These are phyloP conservation scores for Acorus gramineus DNA, from an alignment of 106 monocot genomes.

Conservation along the genomic window DNA sequence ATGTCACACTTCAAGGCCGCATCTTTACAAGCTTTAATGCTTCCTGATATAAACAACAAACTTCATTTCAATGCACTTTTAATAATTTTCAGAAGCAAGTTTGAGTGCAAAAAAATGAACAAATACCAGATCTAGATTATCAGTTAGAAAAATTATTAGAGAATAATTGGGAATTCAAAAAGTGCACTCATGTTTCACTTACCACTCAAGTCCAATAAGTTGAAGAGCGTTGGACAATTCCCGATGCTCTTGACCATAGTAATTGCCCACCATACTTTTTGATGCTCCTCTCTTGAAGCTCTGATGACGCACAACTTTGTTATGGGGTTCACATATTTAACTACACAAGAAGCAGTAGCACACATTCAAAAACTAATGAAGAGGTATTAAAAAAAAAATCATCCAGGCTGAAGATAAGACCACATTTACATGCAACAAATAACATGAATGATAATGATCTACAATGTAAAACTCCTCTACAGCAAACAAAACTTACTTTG, in stretches of 20 bases:
- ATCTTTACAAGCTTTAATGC: constrained; percentile 48
- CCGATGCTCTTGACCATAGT: constrained; percentile 76
- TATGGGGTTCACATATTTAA: constrained; percentile 69
- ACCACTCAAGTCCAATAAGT: constrained; percentile 42
- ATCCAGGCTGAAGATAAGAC: too few species aligned
- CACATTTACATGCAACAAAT: too few species aligned
- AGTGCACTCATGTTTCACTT: constrained; percentile 1
- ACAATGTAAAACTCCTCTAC: neutral
- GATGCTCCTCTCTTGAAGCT: constrained; percentile 57
- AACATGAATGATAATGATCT: neutral
- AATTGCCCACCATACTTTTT: constrained; percentile 83
- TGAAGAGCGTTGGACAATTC: constrained; percentile 50
- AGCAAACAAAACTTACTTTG: constrained; percentile 31
- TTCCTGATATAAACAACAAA: constrained; percentile 31
- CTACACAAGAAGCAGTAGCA: constrained; percentile 24
- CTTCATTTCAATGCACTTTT: too few species aligned
- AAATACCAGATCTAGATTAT: too few species aligned
- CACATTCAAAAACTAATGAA: neutral
- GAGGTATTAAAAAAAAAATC: neutral
- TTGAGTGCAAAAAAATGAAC: neutral
- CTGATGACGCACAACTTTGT: constrained; percentile 73
- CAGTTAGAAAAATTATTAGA: too few species aligned
- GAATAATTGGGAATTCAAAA: neutral
- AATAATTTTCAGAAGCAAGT: neutral
- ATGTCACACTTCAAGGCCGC: constrained; percentile 76